These are phyloP conservation scores for Exophiala sp. DNA, from an alignment of 2,329 filamentous ascomycete species.

Conservation along the genomic window DNA sequence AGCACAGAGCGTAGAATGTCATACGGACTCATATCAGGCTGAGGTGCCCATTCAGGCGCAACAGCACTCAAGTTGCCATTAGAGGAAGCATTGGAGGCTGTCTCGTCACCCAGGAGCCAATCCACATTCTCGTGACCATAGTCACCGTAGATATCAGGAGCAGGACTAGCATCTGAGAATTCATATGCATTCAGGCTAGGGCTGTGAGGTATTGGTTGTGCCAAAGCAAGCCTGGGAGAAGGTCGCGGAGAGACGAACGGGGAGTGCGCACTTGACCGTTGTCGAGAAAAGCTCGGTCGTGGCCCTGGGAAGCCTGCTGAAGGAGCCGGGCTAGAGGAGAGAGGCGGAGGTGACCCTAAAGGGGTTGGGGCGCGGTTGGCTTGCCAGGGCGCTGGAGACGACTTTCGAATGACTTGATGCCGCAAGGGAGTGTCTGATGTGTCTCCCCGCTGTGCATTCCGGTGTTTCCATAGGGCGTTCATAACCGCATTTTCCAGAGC, in stretches of 20 bases:
- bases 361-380: constrained; percentile 71
- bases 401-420: constrained; percentile 82
- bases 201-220: constrained; percentile 91
- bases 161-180: constrained; percentile 78
- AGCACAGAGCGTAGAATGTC: constrained; percentile 96
- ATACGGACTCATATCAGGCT: constrained; percentile 92
- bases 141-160: constrained; percentile 83
- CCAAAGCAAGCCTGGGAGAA: constrained; percentile 84
- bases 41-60: constrained; percentile 75
- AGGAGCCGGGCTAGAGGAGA: constrained; percentile 68
- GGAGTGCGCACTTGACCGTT: constrained; percentile 46
- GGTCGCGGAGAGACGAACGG: constrained; percentile 92
- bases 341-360: constrained; percentile 76
- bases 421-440: constrained; percentile 80
- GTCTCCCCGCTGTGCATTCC: constrained; percentile 48
- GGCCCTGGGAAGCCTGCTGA: constrained; percentile 73
- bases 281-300: constrained; percentile 69
- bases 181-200: constrained; percentile 93
- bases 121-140: constrained; percentile 93
- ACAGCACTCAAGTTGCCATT: constrained; percentile 66
- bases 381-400: constrained; percentile 93
- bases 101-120: constrained; percentile 89
- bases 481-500: constrained; percentile 85
- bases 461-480: constrained; percentile 73
- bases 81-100: constrained; percentile 74